These are phyloP conservation scores for Clonostachys byssicola DNA, from an alignment of 2,329 filamentous ascomycete genomes.

Conservation along the genomic window DNA sequence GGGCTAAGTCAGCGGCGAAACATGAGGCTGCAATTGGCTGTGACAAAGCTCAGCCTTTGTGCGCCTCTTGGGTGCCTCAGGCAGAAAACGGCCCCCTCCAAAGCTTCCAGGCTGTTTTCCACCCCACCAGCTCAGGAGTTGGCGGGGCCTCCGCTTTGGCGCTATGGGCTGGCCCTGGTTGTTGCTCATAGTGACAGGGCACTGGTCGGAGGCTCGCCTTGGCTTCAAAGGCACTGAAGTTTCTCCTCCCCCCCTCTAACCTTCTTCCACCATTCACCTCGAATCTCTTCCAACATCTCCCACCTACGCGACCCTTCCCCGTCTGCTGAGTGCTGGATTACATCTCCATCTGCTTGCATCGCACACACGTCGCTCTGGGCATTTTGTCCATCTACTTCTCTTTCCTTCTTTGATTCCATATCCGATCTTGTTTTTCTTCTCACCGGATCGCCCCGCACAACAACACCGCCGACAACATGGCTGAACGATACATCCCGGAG, in stretches of 20 bases:
- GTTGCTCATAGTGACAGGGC: too few species aligned
- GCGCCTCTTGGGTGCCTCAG: too few species aligned
- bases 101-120: too few species aligned
- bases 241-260: not conserved
- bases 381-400: constrained; percentile 1
- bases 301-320: not conserved
- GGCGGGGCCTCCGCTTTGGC: too few species aligned
- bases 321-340: not conserved
- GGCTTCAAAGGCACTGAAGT: not conserved
- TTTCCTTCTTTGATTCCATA: constrained; percentile 7
- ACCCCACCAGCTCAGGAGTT: too few species aligned
- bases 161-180: too few species aligned
- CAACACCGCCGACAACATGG: constrained; percentile 61
- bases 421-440: constrained; percentile 7
- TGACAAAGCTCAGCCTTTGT: too few species aligned
- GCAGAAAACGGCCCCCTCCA: too few species aligned
- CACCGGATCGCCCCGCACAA: constrained; percentile 7
- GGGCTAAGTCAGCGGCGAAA: too few species aligned
- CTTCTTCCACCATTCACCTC: too few species aligned
- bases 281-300: not conserved
- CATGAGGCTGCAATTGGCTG: too few species aligned
- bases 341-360: not conserved
- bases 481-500: constrained; percentile 98
- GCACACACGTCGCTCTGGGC: constrained; percentile 1
- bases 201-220: too few species aligned